These are phyloP conservation scores for Hericium alpestre DNA, from an alignment of 768 basidiomycete species.

Conservation along the genomic window DNA sequence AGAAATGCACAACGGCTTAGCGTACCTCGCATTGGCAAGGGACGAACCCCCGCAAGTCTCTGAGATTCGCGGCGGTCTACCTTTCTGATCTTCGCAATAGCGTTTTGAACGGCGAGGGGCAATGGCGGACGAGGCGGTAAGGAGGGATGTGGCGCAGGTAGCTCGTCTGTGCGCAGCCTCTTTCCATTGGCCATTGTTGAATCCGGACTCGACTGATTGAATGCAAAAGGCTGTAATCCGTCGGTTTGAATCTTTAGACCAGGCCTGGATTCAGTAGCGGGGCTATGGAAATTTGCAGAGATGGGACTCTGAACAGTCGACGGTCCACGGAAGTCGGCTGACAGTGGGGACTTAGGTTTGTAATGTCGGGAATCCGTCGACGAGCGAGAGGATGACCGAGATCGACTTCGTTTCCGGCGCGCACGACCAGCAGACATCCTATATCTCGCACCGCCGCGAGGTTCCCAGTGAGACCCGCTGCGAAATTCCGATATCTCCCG, in stretches of 20 bases:
- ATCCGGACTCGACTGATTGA: not conserved
- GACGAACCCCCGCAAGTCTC: no score
- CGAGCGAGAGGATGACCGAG: slow-evolving; percentile 43
- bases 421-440: not conserved
- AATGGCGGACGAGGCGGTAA: slow-evolving; percentile 9
- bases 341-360: slow-evolving; percentile 1
- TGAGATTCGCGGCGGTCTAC: no score
- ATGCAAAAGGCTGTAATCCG: not conserved
- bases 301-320: not conserved
- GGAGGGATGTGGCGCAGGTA: slow-evolving; percentile 4
- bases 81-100: no score
- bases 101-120: not conserved
- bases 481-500: not conserved
- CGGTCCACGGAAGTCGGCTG: not conserved
- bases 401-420: slow-evolving; percentile 24
- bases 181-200: not conserved
- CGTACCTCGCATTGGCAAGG: no score
- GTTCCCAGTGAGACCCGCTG: not conserved
- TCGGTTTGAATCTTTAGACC: slow-evolving; percentile 1
- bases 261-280: not conserved
- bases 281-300: not conserved
- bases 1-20: no score
- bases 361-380: slow-evolving; percentile 42
- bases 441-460: not conserved
- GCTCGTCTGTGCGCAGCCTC: slow-evolving; percentile 4